Conservation (phyloP, 2,329 filamentous ascomycete genomes). For the Pseudogymnoascus sp. region DNA sequence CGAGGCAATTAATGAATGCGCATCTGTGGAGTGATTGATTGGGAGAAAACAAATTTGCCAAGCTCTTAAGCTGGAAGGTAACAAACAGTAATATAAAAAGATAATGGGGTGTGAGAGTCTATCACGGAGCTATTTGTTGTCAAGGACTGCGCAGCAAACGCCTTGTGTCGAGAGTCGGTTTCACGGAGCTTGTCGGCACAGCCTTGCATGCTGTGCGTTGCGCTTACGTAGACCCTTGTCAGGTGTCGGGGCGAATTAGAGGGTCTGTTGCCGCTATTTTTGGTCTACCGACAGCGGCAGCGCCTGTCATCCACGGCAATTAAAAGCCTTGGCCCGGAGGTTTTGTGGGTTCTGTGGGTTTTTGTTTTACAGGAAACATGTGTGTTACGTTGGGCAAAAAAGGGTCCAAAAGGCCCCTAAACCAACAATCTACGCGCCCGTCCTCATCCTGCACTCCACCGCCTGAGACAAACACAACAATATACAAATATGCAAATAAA, state of each 20-base stretch:
- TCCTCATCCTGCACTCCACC: not conserved
- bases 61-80: not conserved
- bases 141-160: not conserved
- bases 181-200: not conserved
- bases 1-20: not conserved
- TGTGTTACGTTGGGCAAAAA: not conserved
- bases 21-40: not conserved
- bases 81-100: not conserved
- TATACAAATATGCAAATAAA: no score
- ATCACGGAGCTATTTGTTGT: not conserved
- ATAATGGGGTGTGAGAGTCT: not conserved
- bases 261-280: not conserved
- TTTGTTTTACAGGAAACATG: not conserved
- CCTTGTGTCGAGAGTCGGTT: not conserved
- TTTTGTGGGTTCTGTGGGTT: not conserved
- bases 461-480: not conserved
- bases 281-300: not conserved
- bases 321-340: not conserved
- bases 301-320: not conserved
- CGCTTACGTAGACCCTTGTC: constrained; percentile 4
- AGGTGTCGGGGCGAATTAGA: not conserved
- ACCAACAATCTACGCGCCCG: not conserved
- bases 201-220: not conserved
- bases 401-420: not conserved
- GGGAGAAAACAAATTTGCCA: constrained; percentile 1